phyloP scores from a whole-genome alignment of 164 flowering plant genomes.

The Tetrastigma voinierianum region DNA sequence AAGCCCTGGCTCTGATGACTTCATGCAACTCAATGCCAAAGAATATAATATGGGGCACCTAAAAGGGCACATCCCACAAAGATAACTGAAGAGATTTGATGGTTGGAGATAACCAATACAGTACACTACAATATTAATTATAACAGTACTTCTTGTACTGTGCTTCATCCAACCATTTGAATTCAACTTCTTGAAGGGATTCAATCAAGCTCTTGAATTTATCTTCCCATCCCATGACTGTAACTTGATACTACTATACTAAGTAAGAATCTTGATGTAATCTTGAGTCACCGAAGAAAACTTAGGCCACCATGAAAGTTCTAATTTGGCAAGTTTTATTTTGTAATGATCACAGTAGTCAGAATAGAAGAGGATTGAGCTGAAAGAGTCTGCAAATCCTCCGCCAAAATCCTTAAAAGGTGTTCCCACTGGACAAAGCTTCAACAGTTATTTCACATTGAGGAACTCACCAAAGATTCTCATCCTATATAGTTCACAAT shows the following conservation, averaged over 20 bases:
- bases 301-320: constrained; percentile 70
- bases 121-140: constrained; percentile 33
- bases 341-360: no score
- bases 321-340: constrained; percentile 51
- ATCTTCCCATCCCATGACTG: constrained; percentile 96
- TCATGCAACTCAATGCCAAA: constrained; percentile 59
- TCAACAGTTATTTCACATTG: constrained; percentile 48
- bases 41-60: constrained; percentile 64
- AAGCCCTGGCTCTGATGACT: constrained; percentile 79
- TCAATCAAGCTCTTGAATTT: constrained; percentile 55
- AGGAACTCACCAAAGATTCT: constrained; percentile 78
- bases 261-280: constrained; percentile 74
- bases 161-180: constrained; percentile 57
- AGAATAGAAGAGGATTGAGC: constrained; percentile 52
- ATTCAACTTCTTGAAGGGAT: constrained; percentile 50
- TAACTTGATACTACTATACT: constrained; percentile 82
- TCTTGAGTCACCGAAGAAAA: constrained; percentile 60
- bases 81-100: constrained; percentile 63
- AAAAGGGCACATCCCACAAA: constrained; percentile 58
- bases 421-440: constrained; percentile 46
- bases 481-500: constrained; percentile 88
- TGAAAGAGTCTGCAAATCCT: constrained; percentile 62
- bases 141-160: constrained; percentile 44
- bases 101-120: constrained; percentile 86
- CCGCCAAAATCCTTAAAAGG: constrained; percentile 55